Evolutionary conservation across 495 filamentous ascomycete species (phyloP).

Genomic region (Penicillium mononematosum): DNA sequence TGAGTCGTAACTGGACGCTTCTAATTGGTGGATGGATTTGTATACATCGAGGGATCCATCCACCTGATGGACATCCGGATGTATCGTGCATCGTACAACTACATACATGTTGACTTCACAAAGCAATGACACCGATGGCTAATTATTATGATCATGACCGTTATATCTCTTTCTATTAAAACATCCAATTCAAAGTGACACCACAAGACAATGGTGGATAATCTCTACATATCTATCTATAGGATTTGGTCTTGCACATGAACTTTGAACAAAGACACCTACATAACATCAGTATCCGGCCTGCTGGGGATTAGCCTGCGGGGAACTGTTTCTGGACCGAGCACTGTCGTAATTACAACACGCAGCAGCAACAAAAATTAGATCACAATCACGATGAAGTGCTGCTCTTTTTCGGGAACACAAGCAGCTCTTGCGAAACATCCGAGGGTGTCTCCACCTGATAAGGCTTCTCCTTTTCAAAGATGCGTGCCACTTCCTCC

Average conservation of each 20-base stretch:
- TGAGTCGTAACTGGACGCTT: background rate
- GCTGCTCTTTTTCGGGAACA: conserved; percentile 7
- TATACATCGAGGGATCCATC: background rate
- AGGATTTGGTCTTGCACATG: conserved; percentile 6
- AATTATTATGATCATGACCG: background rate
- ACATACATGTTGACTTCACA: background rate
- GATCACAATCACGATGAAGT: conserved; percentile 8
- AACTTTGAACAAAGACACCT: conserved; percentile 6
- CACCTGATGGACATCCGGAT: too few relatives aligned
- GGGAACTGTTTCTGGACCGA: conserved; percentile 9
- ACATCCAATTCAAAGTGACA: background rate
- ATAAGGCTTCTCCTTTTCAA: conserved; percentile 34
- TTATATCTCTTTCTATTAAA: background rate
- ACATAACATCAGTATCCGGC: conserved; percentile 9
- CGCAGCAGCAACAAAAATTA: conserved; percentile 10
- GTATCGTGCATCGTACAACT: background rate
- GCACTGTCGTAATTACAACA: conserved; percentile 20
- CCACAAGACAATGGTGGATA: conserved; percentile 5
- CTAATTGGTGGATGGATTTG: conserved; percentile 7
- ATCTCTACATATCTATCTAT: conserved; percentile 14
- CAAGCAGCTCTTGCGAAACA: conserved; percentile 8
- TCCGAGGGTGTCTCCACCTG: conserved; percentile 4
- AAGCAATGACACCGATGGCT: background rate
- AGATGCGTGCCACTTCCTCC: conserved; percentile 59
- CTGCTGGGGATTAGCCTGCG: conserved; percentile 5